These are phyloP conservation scores for Ascochyta viciae-villosae DNA, from an alignment of 2,329 filamentous ascomycete genomes.

Conservation along the genomic window DNA sequence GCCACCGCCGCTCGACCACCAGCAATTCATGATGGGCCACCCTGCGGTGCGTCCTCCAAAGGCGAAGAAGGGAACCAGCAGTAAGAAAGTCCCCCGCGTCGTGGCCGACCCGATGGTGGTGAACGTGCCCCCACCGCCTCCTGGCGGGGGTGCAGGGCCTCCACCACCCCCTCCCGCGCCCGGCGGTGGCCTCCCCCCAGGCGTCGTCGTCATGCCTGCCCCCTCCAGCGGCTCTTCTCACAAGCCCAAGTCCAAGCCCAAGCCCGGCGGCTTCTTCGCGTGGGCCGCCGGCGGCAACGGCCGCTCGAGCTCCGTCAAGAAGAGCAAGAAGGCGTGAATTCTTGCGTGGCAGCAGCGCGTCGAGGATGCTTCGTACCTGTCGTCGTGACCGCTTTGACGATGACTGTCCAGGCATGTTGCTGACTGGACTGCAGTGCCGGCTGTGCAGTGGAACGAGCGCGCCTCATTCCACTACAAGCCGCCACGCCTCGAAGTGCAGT, in stretches of 20 bases:
- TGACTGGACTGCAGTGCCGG: neutral
- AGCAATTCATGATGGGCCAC: neutral
- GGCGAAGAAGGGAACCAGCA: slow-evolving; percentile 8
- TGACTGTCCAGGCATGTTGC: neutral
- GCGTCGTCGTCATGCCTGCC: neutral
- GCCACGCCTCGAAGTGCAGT: neutral
- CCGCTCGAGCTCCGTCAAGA: slow-evolving; percentile 10
- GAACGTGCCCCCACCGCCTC: neutral
- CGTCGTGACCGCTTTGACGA: slow-evolving; percentile 2
- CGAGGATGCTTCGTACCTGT: slow-evolving; percentile 12
- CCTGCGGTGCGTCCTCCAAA: neutral
- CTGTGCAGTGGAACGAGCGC: neutral
- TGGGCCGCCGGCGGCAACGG: slow-evolving; percentile 14
- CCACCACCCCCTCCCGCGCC: slow-evolving; percentile 1
- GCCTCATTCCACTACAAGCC: neutral
- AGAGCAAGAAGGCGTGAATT: slow-evolving; percentile 20
- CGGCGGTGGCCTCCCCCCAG: neutral
- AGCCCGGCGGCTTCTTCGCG: slow-evolving; percentile 12
- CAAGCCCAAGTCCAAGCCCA: slow-evolving; percentile 16
- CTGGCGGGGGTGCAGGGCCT: neutral
- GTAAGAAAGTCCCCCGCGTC: slow-evolving; percentile 5
- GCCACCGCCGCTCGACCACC: slow-evolving; percentile 22
- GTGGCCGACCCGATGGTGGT: slow-evolving; percentile 6
- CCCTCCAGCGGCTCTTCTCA: neutral
- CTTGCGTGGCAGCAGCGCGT: slow-evolving; percentile 18